Conservation (phyloP, 2,329 filamentous ascomycete species). For the Rugonectria rugulosa region DNA sequence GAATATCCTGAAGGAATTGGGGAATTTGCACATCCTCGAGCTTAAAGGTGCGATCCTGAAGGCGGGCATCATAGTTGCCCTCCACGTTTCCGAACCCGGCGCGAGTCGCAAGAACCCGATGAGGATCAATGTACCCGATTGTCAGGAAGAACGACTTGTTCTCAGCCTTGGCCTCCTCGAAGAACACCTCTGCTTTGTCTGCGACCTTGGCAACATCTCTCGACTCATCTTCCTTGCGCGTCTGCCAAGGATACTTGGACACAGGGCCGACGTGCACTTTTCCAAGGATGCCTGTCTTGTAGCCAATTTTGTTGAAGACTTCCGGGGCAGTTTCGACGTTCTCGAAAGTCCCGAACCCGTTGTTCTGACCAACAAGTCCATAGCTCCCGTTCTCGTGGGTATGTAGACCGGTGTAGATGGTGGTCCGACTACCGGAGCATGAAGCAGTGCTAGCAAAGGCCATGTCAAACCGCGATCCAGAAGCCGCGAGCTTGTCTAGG, state of each 20-base stretch:
- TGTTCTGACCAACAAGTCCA: constrained; percentile 47
- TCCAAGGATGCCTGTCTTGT: constrained; percentile 55
- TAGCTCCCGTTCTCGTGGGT: constrained; percentile 57
- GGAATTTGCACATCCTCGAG: constrained; percentile 49
- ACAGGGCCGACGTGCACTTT: constrained; percentile 57
- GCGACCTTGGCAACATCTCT: constrained; percentile 53
- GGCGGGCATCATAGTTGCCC: constrained; percentile 34
- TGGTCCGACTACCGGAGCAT: constrained; percentile 55
- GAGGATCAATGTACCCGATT: constrained; percentile 55
- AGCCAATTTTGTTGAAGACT: constrained; percentile 49
- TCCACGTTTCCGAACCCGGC: constrained; percentile 54
- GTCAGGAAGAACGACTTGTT: constrained; percentile 53
- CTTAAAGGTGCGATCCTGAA: constrained; percentile 36
- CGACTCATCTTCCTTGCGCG: constrained; percentile 49
- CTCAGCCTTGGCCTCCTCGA: constrained; percentile 42
- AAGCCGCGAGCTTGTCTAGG: constrained; percentile 22
- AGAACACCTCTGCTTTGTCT: constrained; percentile 47
- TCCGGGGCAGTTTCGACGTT: constrained; percentile 51
- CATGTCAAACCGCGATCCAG: constrained; percentile 20
- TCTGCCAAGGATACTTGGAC: constrained; percentile 46
- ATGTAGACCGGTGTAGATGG: constrained; percentile 58
- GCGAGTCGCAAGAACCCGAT: constrained; percentile 49
- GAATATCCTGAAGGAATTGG: constrained; percentile 49
- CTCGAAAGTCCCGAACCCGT: constrained; percentile 54
- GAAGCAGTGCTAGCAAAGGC: constrained; percentile 55